Evolutionary conservation across 352 stramenopile genomes (phyloP), one percentile per base, ranked within the genome.

Genomic region (Globisporangium carolinianum): DNA sequence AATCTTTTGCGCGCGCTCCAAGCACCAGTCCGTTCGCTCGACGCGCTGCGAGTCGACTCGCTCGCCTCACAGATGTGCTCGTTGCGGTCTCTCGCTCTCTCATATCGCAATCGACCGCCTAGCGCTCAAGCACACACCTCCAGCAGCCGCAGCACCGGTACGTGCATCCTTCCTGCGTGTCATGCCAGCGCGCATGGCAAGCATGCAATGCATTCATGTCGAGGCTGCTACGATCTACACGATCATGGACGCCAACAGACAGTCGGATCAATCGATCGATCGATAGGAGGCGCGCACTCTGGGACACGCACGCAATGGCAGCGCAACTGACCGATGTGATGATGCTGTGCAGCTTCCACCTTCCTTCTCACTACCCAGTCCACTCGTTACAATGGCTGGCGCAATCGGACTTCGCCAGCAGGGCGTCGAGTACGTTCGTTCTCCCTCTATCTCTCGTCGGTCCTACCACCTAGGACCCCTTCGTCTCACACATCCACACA

Each of bases 391-490:
- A 53, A 78, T 78, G 70, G 67, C 70, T 52, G 70, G 70, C 59
- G 70, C 70, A 58, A 78, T 78, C 57, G 70, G 70, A 78, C 70
- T 78, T 52, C 65, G 60, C 47, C 58, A 69, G 51, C 70, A 78
- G 55, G 70, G 70, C 63, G 65, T 75, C 39, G 70, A 78, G 70
- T 78, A 63, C 53, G 70, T 74, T 14, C 24, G 24, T 2, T 39
- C 43, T 37, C 14, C 14, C 45, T 38, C 45, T 47, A 17, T 60
- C 37, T 24, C 9, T 17, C 45, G 3, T 32, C 0, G 17, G 14
- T 0, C 37, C 18, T 51, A 50, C 18, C 9, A 7, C 10, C 15
- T 18, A 32, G 0, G 24, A 32, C 24, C 1, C 24, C 24, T 32
- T 32, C 24, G 24, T 32, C 24, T 32, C 24, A 32, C 24, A 32